Evolutionary conservation across 2,329 filamentous ascomycete genomes (phyloP), one percentile per base, ranked within the genome.

Genomic region (Aulographum hederae): DNA sequence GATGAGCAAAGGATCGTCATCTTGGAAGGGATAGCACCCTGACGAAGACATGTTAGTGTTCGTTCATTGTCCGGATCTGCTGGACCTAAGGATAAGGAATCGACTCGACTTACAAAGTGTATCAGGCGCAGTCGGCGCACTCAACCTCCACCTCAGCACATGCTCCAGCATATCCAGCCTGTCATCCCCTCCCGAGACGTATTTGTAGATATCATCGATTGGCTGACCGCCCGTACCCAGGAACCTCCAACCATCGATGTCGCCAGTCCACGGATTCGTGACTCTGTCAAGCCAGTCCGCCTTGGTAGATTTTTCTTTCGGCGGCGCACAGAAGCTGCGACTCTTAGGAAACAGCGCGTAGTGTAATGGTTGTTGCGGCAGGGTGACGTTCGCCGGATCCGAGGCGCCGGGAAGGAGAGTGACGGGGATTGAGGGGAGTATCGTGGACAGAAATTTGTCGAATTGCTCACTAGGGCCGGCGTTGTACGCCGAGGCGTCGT

Each of bases 11-110:
- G 81, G 84, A 47, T 98, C 91, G 31, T 82, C 69, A 13, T 89
- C 79, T 53, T 95, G 85, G 54, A 93, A 98, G 0, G 89, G 89
- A 48, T 95, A 98, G 47, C 79, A 85, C 80, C 81, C 81, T 85
- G 37, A 12, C 25, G n/a, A 34, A 19, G 28, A 48, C 34, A 28
- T 31, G 15, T 39, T 30, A 42, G 38, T 31, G 11, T 18, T 14
- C 14, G 18, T n/a, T n/a, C n/a, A n/a, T n/a, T n/a, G n/a, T n/a
- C n/a, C n/a, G n/a, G n/a, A n/a, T n/a, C n/a, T n/a, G n/a, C n/a
- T n/a, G n/a, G n/a, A n/a, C n/a, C n/a, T n/a, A n/a, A n/a, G n/a
- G n/a, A n/a, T n/a, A n/a, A 21, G 2, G 12, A 5, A 19, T 26
- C 36, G 28, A 3, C 26, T 21, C 12, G 18, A 61, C 78, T 63